phyloP scores from a whole-genome alignment of 2,329 filamentous ascomycete genomes.

The Lecanicillium sp. region DNA sequence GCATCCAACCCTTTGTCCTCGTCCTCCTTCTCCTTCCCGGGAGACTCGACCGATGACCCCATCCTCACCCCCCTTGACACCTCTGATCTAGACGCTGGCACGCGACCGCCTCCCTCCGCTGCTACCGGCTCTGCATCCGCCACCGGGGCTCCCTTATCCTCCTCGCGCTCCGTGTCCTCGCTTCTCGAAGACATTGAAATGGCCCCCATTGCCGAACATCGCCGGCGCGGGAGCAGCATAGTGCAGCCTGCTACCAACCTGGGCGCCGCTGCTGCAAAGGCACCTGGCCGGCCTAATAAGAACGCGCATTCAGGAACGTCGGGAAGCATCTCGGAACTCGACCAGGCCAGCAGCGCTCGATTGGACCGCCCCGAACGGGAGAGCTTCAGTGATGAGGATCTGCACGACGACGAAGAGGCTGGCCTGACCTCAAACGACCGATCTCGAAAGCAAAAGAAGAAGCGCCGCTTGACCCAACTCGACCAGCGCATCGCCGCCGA shows the following conservation, averaged over 20 bases:
- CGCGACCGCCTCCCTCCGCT: background rate
- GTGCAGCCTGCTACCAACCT: conserved; percentile 29
- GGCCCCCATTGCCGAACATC: conserved; percentile 45
- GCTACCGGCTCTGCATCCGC: background rate
- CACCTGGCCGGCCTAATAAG: conserved; percentile 10
- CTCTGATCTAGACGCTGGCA: background rate
- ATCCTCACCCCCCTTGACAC: background rate
- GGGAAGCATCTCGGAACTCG: conserved; percentile 23
- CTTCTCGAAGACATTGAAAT: conserved; percentile 41
- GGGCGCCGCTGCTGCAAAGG: conserved; percentile 13
- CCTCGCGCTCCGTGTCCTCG: background rate
- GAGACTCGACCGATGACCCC: background rate
- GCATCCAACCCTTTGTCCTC: no score
- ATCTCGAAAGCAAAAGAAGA: conserved; percentile 57
- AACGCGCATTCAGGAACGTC: background rate
- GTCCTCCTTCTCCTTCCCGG: no score
- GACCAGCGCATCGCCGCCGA: conserved; percentile 61
- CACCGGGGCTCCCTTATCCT: background rate
- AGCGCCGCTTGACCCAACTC: conserved; percentile 57
- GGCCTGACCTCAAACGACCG: conserved; percentile 70
- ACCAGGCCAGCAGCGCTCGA: conserved; percentile 19
- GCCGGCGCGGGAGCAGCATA: conserved; percentile 47
- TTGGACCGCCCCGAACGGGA: conserved; percentile 32
- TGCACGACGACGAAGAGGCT: conserved; percentile 83
- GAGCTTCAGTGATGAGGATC: conserved; percentile 60